Evolutionary conservation across 768 basidiomycete species (phyloP).

Genomic region (Pulveroboletus ravenelii): DNA sequence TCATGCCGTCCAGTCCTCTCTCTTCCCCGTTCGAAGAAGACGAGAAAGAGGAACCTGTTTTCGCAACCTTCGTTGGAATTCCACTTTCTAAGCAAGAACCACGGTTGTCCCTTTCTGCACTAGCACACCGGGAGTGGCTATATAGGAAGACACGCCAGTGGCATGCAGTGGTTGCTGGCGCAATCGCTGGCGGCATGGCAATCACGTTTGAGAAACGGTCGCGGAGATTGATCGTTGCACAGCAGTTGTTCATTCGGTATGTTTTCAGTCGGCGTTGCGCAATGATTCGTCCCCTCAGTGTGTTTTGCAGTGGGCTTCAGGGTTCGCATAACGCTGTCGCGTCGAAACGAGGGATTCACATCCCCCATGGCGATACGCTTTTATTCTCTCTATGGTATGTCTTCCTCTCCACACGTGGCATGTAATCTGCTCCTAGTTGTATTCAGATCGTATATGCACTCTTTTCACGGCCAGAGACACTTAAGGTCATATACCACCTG

Average conservation of each 20-base stretch:
- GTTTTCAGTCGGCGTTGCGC: not conserved
- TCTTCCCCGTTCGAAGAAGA: constrained; percentile 32
- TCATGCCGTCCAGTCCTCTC: constrained; percentile 19
- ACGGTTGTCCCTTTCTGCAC: constrained; percentile 57
- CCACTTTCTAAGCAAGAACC: constrained; percentile 34
- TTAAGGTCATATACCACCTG: constrained; percentile 70
- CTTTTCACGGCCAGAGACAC: constrained; percentile 74
- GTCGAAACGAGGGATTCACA: constrained; percentile 54
- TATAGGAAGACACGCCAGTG: constrained; percentile 66
- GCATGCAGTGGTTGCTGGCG: constrained; percentile 78
- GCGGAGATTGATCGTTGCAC: constrained; percentile 64
- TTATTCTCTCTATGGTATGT: constrained; percentile 72
- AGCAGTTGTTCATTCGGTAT: constrained; percentile 83
- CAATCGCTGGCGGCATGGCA: constrained; percentile 64
- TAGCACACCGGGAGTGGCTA: constrained; percentile 58
- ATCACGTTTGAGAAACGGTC: constrained; percentile 74
- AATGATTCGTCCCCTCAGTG: not conserved
- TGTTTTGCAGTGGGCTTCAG: constrained; percentile 69
- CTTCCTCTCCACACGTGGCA: not conserved
- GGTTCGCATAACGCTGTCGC: constrained; percentile 82
- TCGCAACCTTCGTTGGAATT: constrained; percentile 11
- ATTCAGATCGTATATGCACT: constrained; percentile 84
- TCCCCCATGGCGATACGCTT: constrained; percentile 81
- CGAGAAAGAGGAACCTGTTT: constrained; percentile 16
- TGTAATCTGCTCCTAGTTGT: constrained; percentile 42